Base-by-base conservation (phyloP, 2,329 filamentous ascomycete genomes). In the Tolypocladium endophyticum region DNA sequence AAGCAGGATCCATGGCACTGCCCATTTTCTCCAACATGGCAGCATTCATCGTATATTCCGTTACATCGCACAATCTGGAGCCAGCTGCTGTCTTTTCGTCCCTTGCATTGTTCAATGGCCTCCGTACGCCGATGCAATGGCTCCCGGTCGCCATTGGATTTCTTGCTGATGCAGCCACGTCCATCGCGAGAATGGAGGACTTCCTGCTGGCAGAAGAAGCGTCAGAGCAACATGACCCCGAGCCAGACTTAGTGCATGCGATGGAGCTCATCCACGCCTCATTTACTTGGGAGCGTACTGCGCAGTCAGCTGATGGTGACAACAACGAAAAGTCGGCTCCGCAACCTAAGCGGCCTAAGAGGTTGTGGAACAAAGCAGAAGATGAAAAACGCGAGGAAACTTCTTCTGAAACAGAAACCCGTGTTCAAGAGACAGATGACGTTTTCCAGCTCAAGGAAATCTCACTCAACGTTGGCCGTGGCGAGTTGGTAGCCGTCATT, bases 1-100 rank as follows among this genome's bases (percentile, higher is more conserved):
- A 92, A 72, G 88, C 90, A 16, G 79, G 94, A 55, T 89, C 89
- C 68, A 84, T 96, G 81, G 88, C 90, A 0, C 82, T 96, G 68
- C 93, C 94, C 7, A 89, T 96, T 58, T 97, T 97, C 67, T 92
- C 93, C 0, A 95, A 92, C 1, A 97, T 97, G 91, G 73, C 97
- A 43, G 85, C 93, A 0, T 97, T 97, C 73, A 92, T 97, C 73
- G 94, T 90, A 0, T 88, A 84, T 66, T 87, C 85, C 0, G 74
- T 87, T 43, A 82, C 85, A 1, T 79, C 88, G 60, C 87, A 92
- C 65, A 72, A 73, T 35, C 81, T 97, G 23, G 78, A 84, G 1
- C 87, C 94, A 0, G 90, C 92, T 0, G 79, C 86, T 28, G 83
- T 97, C 41, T 97, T 99, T 76, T 97, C 93, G 0, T 97, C 93